Evolutionary conservation across 2,329 filamentous ascomycete species (phyloP).

Genomic region (Arthrobotrys pseudoclavata): DNA sequence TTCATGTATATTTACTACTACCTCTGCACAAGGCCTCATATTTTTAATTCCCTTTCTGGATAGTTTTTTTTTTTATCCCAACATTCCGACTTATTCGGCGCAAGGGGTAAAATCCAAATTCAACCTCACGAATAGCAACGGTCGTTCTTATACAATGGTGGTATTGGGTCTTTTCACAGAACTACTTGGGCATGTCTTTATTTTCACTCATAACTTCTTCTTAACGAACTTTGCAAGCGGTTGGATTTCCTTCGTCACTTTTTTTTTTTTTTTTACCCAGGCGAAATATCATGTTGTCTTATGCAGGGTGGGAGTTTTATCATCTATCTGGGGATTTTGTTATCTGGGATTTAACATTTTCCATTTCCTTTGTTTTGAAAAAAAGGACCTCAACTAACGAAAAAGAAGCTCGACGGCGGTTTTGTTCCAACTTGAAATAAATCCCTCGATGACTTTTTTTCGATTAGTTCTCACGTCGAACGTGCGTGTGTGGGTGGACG

Average conservation of each 20-base stretch:
- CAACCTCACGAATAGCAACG: constrained; percentile 49
- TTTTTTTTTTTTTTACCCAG: constrained; percentile 48
- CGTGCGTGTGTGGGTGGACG: constrained; percentile 29
- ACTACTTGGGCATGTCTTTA: constrained; percentile 36
- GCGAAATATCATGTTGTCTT: constrained; percentile 55
- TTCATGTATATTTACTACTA: constrained; percentile 58
- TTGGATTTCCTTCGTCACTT: constrained; percentile 26
- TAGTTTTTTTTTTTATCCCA: constrained; percentile 19
- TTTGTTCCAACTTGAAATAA: constrained; percentile 6
- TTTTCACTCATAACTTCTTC: constrained; percentile 29
- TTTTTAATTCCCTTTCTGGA: constrained; percentile 38
- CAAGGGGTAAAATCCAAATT: constrained; percentile 41
- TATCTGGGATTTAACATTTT: constrained; percentile 32
- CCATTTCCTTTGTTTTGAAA: constrained; percentile 4
- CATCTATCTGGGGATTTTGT: constrained; percentile 31
- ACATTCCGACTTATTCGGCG: constrained; percentile 49
- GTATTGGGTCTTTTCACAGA: constrained; percentile 41
- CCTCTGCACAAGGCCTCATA: constrained; percentile 48
- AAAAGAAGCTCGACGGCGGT: constrained; percentile 6
- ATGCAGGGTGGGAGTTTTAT: constrained; percentile 56
- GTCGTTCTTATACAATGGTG: constrained; percentile 51
- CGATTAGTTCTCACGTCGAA: constrained; percentile 39
- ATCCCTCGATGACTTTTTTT: constrained; percentile 24
- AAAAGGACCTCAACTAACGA: constrained; percentile 5
- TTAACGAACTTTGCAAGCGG: constrained; percentile 51